Percentiles rank a stretch among this genome's conserved stretches.
These are phyloP conservation scores for Diplogelasinospora grovesii DNA, from an alignment of 495 filamentous ascomycete genomes.

Conservation along the genomic window DNA sequence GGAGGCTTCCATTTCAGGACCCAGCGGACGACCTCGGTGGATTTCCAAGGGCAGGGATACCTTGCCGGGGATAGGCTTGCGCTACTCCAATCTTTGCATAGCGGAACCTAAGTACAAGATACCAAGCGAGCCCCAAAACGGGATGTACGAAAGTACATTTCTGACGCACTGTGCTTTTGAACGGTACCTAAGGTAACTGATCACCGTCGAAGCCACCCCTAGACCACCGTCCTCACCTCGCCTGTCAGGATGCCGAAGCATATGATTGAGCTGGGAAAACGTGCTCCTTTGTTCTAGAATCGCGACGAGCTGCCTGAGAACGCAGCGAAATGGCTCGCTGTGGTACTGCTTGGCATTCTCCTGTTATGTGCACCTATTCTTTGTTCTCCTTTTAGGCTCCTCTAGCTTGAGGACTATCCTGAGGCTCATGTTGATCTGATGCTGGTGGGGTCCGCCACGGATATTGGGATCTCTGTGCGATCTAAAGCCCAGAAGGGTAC, in stretches of 20 bases:
- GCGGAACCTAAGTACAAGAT: slow-evolving; percentile 1
- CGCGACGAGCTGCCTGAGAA: not conserved
- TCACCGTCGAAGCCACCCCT: not conserved
- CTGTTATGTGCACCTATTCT: no score
- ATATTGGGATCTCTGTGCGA: no score
- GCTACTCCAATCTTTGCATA: slow-evolving; percentile 1
- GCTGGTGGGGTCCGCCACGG: not conserved
- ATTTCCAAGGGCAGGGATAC: slow-evolving; percentile 16
- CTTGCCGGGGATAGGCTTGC: slow-evolving; percentile 8
- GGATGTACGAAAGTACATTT: not conserved
- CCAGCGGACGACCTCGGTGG: slow-evolving; percentile 21
- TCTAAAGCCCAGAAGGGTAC: no score
- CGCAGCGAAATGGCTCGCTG: not conserved
- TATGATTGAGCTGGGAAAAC: not conserved
- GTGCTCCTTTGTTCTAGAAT: not conserved
- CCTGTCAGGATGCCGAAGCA: not conserved
- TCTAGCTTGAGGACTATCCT: not conserved
- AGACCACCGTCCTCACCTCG: not conserved
- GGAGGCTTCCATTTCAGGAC: slow-evolving; percentile 19
- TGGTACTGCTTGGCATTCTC: not conserved
- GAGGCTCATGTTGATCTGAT: no score
- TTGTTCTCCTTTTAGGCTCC: not conserved
- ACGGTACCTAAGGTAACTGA: slow-evolving; percentile 2
- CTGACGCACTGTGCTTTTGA: slow-evolving; percentile 1
- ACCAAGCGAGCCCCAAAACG: not conserved